Percentiles rank a stretch among this genome's conserved stretches.
phyloP scores from a whole-genome alignment of 2,329 filamentous ascomycete genomes.

The Xylariaceae sp. region DNA sequence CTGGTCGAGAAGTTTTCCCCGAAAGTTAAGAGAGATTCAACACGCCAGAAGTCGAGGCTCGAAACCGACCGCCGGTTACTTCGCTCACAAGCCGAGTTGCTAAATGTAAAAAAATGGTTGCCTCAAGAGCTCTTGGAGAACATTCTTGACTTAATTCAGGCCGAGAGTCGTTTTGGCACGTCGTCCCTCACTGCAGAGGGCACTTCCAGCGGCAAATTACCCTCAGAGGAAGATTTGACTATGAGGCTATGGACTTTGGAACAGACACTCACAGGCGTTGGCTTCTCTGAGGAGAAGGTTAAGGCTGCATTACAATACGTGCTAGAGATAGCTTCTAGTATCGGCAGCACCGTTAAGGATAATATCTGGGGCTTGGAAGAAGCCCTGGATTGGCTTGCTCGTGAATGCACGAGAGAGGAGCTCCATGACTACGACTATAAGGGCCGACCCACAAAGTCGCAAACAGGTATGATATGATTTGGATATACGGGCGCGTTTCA shows the following conservation, averaged over 20 bases:
- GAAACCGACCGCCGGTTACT: constrained; percentile 86
- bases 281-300: constrained; percentile 67
- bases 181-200: constrained; percentile 53
- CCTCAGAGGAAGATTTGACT: constrained; percentile 76
- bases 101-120: constrained; percentile 79
- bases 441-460: constrained; percentile 42
- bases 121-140: constrained; percentile 76
- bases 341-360: constrained; percentile 61
- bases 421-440: constrained; percentile 70
- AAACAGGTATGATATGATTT: constrained; percentile 31
- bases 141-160: constrained; percentile 72
- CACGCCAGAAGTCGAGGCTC: constrained; percentile 74
- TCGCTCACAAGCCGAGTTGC: constrained; percentile 72
- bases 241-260: constrained; percentile 84
- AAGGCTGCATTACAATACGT: constrained; percentile 67
- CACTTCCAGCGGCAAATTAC: constrained; percentile 51
- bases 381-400: constrained; percentile 86
- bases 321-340: constrained; percentile 67
- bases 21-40: constrained; percentile 78
- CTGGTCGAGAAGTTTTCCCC: constrained; percentile 81
- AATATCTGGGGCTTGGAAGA: constrained; percentile 85
- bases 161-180: constrained; percentile 62
- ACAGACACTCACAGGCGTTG: constrained; percentile 68
- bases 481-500: neutral
- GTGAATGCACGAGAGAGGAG: constrained; percentile 70